These are phyloP conservation scores for Leishmania gerbilli DNA, from an alignment of 208 protist species.

Conservation along the genomic window DNA sequence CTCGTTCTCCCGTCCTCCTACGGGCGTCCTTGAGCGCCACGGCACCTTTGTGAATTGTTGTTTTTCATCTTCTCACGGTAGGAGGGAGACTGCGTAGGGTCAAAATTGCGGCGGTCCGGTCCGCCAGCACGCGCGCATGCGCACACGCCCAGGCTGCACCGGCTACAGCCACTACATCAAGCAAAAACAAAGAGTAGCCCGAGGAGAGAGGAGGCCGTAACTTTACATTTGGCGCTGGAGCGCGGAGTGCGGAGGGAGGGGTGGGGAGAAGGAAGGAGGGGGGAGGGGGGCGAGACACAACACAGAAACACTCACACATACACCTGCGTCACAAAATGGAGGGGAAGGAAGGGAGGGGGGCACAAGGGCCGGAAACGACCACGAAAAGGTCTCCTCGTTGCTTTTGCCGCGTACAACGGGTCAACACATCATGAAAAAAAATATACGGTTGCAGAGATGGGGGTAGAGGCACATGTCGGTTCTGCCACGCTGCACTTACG, in stretches of 20 bases:
- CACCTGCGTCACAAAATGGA: too few relatives aligned
- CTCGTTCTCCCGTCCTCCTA: not conserved
- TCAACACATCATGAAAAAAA: not conserved
- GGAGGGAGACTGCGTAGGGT: not conserved
- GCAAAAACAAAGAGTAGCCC: too few relatives aligned
- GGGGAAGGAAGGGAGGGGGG: not conserved
- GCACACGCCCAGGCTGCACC: not conserved
- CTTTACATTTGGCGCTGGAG: not conserved
- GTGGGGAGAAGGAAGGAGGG: not conserved
- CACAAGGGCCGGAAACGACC: not conserved
- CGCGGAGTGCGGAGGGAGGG: not conserved
- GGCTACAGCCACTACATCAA: not conserved
- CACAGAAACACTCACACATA: not conserved
- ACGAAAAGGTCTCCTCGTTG: not conserved
- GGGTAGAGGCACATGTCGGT: not conserved
- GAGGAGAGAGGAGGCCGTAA: not conserved
- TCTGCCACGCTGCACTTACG: not conserved
- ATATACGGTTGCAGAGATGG: not conserved
- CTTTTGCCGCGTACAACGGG: not conserved
- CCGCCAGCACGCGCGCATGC: not conserved
- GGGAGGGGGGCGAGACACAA: not conserved
- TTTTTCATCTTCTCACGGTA: too few relatives aligned
- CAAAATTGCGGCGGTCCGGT: too few relatives aligned
- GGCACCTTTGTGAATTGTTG: not conserved
- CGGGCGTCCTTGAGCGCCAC: not conserved